Evolutionary conservation across 2,329 filamentous ascomycete genomes (phyloP).

Genomic region (Rutstroemia sydowiana): DNA sequence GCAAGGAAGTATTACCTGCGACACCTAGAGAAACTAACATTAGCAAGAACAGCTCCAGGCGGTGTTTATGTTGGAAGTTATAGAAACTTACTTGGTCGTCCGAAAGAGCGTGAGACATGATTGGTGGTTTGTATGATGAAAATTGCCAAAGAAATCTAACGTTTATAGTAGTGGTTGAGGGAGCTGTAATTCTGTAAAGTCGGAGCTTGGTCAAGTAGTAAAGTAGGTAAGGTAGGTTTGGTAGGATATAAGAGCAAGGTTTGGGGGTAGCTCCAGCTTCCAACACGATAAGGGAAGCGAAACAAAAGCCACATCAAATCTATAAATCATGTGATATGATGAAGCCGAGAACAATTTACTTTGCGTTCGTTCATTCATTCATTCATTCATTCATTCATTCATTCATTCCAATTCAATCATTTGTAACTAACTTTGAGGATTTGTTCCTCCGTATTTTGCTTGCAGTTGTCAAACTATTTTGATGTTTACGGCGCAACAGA

Average conservation of each 20-base stretch:
- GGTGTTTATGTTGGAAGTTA: not conserved
- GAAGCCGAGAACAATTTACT: too few species aligned
- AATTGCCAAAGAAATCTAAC: slow-evolving; percentile 7
- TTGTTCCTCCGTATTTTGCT: too few species aligned
- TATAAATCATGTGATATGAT: slow-evolving; percentile 17
- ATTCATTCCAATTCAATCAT: too few species aligned
- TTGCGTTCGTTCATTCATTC: too few species aligned
- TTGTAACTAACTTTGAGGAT: not conserved
- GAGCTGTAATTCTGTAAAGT: slow-evolving; percentile 13
- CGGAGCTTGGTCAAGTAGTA: slow-evolving; percentile 13
- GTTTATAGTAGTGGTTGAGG: slow-evolving; percentile 6
- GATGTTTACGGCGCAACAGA: too few species aligned
- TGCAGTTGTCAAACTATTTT: too few species aligned
- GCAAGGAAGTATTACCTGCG: slow-evolving; percentile 40
- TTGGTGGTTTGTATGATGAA: slow-evolving; percentile 34
- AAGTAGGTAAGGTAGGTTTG: too few species aligned
- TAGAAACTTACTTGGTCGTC: slow-evolving; percentile 74
- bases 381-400: too few species aligned
- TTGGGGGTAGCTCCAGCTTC: slow-evolving; percentile 9
- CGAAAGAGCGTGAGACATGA: slow-evolving; percentile 94
- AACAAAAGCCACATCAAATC: too few species aligned
- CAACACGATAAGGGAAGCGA: slow-evolving; percentile 23
- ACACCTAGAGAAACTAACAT: slow-evolving; percentile 57
- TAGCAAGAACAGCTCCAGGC: slow-evolving; percentile 12
- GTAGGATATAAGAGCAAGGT: slow-evolving; percentile 4